Conservation (phyloP, 2,329 filamentous ascomycete genomes). For the Fusarium sp. region DNA sequence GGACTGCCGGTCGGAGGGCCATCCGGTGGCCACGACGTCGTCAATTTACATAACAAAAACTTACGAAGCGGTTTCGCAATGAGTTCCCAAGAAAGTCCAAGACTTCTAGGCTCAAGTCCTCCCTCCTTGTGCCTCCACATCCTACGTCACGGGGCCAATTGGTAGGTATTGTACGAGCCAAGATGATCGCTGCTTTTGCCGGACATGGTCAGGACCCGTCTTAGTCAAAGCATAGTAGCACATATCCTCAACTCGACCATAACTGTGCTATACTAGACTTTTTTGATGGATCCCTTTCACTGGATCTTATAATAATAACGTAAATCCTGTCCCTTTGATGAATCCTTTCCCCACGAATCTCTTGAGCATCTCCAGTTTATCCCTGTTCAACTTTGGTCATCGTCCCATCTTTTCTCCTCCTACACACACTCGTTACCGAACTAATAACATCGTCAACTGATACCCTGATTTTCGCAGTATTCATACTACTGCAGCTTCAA, state of each 20-base stretch:
- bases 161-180: conserved; percentile 29
- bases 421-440: conserved; percentile 25
- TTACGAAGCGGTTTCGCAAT: conserved; percentile 37
- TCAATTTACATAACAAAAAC: conserved; percentile 41
- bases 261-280: conserved; percentile 1
- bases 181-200: conserved; percentile 41
- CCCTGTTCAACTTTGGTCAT: conserved; percentile 24
- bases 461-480: conserved; percentile 1
- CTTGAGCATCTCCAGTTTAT: conserved; percentile 21
- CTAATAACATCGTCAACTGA: background rate
- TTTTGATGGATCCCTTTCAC: conserved; percentile 17
- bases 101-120: conserved; percentile 21
- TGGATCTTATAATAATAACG: conserved; percentile 37
- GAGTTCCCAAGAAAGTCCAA: conserved; percentile 24
- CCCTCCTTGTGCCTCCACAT: conserved; percentile 39
- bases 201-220: conserved; percentile 25
- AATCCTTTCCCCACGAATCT: conserved; percentile 28
- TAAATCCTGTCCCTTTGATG: conserved; percentile 18
- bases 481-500: conserved; percentile 4
- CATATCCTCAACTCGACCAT: conserved; percentile 2
- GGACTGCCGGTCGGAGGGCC: conserved; percentile 31
- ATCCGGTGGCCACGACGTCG: conserved; percentile 32
- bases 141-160: conserved; percentile 35
- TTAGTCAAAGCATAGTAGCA: conserved; percentile 23
- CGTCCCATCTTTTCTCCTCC: conserved; percentile 27